A percentile compares a stretch with the other conserved stretches of the same genome.
Evolutionary conservation across 2,329 filamentous ascomycete species (phyloP).

Genomic region (Alternaria arbusti): DNA sequence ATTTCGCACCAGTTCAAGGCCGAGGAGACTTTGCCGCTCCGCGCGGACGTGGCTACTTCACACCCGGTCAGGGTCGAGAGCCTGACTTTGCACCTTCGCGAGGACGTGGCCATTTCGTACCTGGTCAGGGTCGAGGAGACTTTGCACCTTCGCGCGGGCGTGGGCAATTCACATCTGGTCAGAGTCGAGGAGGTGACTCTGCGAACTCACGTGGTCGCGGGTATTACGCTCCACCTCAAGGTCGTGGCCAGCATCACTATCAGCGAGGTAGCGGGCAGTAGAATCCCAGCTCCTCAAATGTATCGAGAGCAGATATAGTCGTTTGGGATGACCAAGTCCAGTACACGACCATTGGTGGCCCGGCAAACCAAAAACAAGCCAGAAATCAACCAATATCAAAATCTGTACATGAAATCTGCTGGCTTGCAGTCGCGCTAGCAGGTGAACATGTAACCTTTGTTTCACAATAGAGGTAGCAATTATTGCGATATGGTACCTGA

Average conservation of each 20-base stretch:
- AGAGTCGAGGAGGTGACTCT: background rate
- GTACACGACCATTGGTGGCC: background rate
- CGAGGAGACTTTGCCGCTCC: background rate
- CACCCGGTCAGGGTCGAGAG: background rate
- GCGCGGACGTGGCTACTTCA: background rate
- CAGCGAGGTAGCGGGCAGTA: background rate
- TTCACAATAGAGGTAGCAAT: background rate
- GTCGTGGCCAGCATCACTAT: background rate
- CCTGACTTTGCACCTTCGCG: background rate
- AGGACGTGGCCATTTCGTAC: background rate
- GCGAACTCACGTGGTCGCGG: background rate
- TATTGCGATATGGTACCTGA: background rate
- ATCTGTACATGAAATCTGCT: background rate
- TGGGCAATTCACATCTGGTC: background rate
- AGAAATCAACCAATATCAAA: background rate
- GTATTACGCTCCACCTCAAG: background rate
- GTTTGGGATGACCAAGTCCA: background rate
- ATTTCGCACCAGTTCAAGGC: background rate
- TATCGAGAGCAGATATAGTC: background rate
- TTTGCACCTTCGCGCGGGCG: background rate
- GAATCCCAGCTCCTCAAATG: background rate
- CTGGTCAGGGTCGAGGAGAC: background rate
- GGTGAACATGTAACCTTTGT: background rate
- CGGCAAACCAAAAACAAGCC: background rate
- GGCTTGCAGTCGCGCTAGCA: background rate